phyloP scores from a whole-genome alignment of 2,329 filamentous ascomycete species.

The Didymella exigua region DNA sequence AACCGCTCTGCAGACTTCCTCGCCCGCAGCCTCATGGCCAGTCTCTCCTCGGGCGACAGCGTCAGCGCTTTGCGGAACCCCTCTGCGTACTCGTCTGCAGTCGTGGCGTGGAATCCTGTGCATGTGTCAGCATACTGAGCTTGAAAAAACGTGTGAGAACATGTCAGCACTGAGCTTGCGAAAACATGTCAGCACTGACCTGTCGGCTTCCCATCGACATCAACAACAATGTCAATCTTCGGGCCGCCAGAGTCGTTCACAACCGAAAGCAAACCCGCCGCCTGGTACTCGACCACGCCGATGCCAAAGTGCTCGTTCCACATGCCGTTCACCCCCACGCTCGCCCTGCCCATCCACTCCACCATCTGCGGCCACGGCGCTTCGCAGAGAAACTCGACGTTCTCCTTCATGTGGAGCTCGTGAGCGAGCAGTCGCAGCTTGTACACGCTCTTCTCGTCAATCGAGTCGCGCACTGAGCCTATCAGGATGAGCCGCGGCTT shows the following conservation, averaged over 20 bases:
- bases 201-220: slow-evolving; percentile 77
- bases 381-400: slow-evolving; percentile 86
- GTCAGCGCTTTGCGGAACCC: slow-evolving; percentile 79
- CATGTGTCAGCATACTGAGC: not conserved
- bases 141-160: not conserved
- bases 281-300: slow-evolving; percentile 96
- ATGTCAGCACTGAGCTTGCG: not conserved
- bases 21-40: slow-evolving; percentile 77
- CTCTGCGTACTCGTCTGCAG: slow-evolving; percentile 76
- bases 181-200: slow-evolving; percentile 60
- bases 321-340: slow-evolving; percentile 94
- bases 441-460: slow-evolving; percentile 83
- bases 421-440: slow-evolving; percentile 83
- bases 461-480: slow-evolving; percentile 85
- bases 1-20: slow-evolving; percentile 81
- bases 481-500: slow-evolving; percentile 77
- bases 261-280: slow-evolving; percentile 88
- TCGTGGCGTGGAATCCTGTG: slow-evolving; percentile 84
- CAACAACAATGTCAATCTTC: slow-evolving; percentile 88
- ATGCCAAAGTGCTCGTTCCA: slow-evolving; percentile 99
- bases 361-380: slow-evolving; percentile 88
- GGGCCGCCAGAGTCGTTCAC: slow-evolving; percentile 94
- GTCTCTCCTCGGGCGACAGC: slow-evolving; percentile 66
- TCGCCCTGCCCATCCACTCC: slow-evolving; percentile 75
- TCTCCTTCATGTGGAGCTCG: slow-evolving; percentile 78